Base-by-base conservation (phyloP, 2,329 filamentous ascomycete species). In the Hypoxylon sp. region DNA sequence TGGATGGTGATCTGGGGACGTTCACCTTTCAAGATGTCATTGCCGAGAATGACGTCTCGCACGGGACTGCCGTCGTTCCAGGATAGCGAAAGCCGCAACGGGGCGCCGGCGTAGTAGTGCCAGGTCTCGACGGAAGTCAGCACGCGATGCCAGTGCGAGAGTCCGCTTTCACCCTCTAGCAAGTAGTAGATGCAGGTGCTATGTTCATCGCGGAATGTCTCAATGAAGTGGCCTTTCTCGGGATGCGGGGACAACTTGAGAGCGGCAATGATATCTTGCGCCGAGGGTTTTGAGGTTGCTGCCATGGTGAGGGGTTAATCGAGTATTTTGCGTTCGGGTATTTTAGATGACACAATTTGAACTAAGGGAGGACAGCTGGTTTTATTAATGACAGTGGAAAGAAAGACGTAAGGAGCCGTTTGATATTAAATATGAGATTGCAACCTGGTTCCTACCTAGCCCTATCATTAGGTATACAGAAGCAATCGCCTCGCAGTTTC, bases 171-270 rank as follows among this genome's bases (percentile, higher is more conserved):
- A 34, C 82, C 81, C 59, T 86, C 81, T 4, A 87, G 81, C 0
- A 86, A 79, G 70, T 86, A 86, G 77, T 86, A 87, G 71, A 86
- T 87, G 52, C 79, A 80, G 0, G 84, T 86, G 75, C 82, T 84
- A 60, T 77, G 63, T 0, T 73, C 1, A 71, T 86, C 84, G 32
- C 79, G 78, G 68, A 84, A 86, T 0, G 81, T 85, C 69, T 86
- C 79, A 56, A 80, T 56, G 69, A 78, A 86, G 69, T 80, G 85
- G 17, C 85, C 85, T 49, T 85, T 85, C 62, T 87, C 84, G 0
- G 78, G 77, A 52, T 85, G 81, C 6, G 82, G 80, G 2, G 73
- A 58, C 6, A 86, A 79, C 19, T 79, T 76, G 4, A 86, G 80
- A 19, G 76, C 72, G 5, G 75, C 70, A 53, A 86, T 81, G 52